A percentile compares a stretch with the other conserved stretches of the same genome.
Evolutionary conservation across 2,329 filamentous ascomycete species (phyloP).

Genomic region (Helotiales sp.): DNA sequence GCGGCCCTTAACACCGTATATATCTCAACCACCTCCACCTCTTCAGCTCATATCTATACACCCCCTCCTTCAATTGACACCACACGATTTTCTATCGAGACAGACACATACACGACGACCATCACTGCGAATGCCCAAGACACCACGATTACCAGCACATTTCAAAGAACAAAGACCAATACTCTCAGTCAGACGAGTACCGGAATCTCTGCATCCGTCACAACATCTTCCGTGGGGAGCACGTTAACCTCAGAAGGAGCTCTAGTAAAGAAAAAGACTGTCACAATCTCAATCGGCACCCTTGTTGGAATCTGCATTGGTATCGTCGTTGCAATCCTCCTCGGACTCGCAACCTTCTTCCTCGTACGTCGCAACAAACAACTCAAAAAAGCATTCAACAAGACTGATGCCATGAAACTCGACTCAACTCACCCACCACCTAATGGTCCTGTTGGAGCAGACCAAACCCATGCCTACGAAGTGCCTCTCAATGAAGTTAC

Average conservation of each 20-base stretch:
- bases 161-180: constrained; percentile 17
- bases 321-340: constrained; percentile 1
- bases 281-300: constrained; percentile 9
- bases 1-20: constrained; percentile 2
- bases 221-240: background rate
- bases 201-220: background rate
- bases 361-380: constrained; percentile 8
- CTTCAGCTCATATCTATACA: constrained; percentile 16
- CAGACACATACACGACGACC: constrained; percentile 11
- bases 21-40: constrained; percentile 9
- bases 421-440: constrained; percentile 16
- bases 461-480: constrained; percentile 21
- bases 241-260: background rate
- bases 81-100: constrained; percentile 13
- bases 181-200: constrained; percentile 5
- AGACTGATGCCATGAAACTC: constrained; percentile 11
- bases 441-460: constrained; percentile 22
- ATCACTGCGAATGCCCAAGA: constrained; percentile 13
- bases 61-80: constrained; percentile 18
- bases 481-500: constrained; percentile 13
- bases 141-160: constrained; percentile 18
- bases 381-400: background rate
- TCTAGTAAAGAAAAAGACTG: background rate
- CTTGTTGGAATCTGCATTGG: constrained; percentile 14
- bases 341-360: constrained; percentile 10